Conservation (phyloP, 2,329 filamentous ascomycete species). For the Incumbomyces lentus region DNA sequence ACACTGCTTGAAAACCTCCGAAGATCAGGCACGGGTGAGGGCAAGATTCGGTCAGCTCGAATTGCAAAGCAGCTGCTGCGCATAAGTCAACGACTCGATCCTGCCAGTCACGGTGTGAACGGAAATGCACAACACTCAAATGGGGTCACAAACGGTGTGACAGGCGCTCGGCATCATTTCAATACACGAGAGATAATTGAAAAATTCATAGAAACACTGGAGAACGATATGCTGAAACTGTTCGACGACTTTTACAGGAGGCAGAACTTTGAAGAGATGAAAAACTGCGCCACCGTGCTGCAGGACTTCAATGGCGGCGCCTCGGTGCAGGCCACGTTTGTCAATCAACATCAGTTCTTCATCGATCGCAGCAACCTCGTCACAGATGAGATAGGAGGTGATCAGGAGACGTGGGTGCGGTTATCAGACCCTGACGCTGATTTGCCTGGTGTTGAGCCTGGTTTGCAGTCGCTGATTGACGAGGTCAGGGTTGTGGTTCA, state of each 20-base stretch:
- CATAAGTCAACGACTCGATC: constrained; percentile 85
- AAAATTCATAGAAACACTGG: constrained; percentile 89
- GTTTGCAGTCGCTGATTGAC: constrained; percentile 80
- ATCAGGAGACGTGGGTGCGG: constrained; percentile 69
- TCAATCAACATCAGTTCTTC: constrained; percentile 99
- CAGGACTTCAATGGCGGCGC: constrained; percentile 93
- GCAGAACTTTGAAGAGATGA: constrained; percentile 96
- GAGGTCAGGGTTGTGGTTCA: constrained; percentile 94
- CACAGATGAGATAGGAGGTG: constrained; percentile 62
- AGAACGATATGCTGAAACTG: constrained; percentile 89
- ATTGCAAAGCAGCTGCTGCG: constrained; percentile 88
- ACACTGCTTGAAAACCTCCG: constrained; percentile 81
- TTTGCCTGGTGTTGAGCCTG: constrained; percentile 81
- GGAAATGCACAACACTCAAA: constrained; percentile 26
- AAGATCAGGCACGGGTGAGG: constrained; percentile 72
- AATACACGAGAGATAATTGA: constrained; percentile 84
- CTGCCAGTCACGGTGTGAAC: constrained; percentile 54
- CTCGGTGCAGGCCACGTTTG: constrained; percentile 90
- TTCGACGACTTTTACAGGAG: constrained; percentile 95
- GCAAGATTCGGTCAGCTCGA: constrained; percentile 86
- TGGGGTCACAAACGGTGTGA: constrained; percentile 42
- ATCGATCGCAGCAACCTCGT: constrained; percentile 90
- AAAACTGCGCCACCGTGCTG: constrained; percentile 86
- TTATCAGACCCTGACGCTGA: constrained; percentile 90
- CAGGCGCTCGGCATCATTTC: constrained; percentile 30